Conservation (phyloP, 148 eudicot species). For the Rhododendron kiyosumense region DNA sequence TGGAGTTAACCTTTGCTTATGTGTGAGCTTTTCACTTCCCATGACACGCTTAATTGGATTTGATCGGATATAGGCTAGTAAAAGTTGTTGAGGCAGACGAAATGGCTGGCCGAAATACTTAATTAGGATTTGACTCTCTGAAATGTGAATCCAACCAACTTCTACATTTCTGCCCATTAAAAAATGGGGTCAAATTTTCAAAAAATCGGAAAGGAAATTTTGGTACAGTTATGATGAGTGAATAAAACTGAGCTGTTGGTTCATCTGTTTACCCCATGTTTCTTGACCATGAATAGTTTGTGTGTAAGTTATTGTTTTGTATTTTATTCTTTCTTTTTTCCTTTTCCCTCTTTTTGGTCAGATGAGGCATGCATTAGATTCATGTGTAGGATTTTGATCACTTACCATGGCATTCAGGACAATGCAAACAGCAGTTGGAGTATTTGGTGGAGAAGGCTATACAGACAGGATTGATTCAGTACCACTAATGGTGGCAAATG, state of each 20-base stretch:
- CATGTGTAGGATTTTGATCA: neutral
- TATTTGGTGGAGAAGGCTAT: constrained; percentile 88
- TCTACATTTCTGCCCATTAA: neutral
- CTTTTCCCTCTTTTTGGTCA: neutral
- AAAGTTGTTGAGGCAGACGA: neutral
- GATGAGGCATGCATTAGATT: neutral
- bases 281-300: neutral
- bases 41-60: neutral
- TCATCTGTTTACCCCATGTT: neutral
- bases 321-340: neutral
- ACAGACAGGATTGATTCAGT: constrained; percentile 58
- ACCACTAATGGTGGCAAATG: constrained; percentile 93
- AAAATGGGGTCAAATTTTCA: neutral
- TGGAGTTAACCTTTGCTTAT: neutral
- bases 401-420: constrained; percentile 49
- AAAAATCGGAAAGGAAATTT: neutral
- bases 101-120: neutral
- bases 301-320: neutral
- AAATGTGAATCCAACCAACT: neutral
- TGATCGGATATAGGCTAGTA: neutral
- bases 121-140: neutral
- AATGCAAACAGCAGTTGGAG: constrained; percentile 97
- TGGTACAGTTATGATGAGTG: neutral
- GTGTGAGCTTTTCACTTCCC: neutral
- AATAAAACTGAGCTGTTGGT: neutral